Base-by-base conservation (phyloP, 192 early-diverging fungal genomes). In the Gaertneriomyces sp. region DNA sequence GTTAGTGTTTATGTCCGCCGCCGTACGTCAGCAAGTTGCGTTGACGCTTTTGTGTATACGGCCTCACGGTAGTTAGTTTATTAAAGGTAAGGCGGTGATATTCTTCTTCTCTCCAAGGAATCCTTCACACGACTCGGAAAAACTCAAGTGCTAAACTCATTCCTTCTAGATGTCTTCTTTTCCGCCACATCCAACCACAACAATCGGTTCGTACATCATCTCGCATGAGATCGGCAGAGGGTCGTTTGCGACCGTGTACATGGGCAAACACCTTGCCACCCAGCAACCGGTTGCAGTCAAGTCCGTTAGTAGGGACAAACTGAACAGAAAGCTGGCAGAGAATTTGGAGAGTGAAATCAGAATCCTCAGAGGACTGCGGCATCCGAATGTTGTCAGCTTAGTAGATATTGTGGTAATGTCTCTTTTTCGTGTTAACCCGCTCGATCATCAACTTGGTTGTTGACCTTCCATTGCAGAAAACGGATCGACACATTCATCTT, bases 271-370 rank as follows among this genome's bases (percentile, higher is more conserved):
- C 39, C 51, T 33, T 9, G 11, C 66, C 7, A 61, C 60, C 8
- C 67, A 66, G 53, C 58, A 45, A 7, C 53, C 68, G 12, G 94
- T 95, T 7, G 96, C 96, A 16, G 87, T 99, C 65, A 99, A 99
- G 74, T 90, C 91, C 25, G 93, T 99, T 6, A 69, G 83, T 14
- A 77, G 90, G 58, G 88, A 89, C 39, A 95, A 92, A 81, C 82
- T 99, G 25, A 96, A 95, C 42, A 81, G 88, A 52, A 91, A 93
- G 55, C 82, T 99, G 60, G 74, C 91, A 19, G 94, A 94, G 75
- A 97, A 95, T 74, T 81, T 99, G 49, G 93, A 95, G 60, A 93
- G 89, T 12, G 97, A 99, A 74, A 99, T 99, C 73, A 82, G 80
- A 54, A 98, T 99, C 52, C 77, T 99, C 58, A 91, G 90, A 53